These are phyloP conservation scores for Aspergillus haitiensis DNA, from an alignment of 495 filamentous ascomycete genomes.

Conservation along the genomic window DNA sequence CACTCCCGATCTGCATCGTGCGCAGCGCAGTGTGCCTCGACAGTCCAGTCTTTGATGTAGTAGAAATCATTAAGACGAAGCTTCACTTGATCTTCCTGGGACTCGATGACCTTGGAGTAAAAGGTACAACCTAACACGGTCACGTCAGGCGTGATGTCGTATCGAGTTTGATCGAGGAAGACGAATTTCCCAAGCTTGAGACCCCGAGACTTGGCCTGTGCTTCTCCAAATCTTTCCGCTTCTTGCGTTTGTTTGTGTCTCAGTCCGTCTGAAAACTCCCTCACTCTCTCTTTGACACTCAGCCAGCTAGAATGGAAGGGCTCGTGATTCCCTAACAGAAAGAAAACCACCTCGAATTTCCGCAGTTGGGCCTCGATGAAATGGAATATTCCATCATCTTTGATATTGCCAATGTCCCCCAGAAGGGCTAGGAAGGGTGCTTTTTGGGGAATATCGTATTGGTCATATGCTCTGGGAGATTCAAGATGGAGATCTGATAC, in stretches of 20 bases:
- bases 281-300: slow-evolving; percentile 25
- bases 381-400: slow-evolving; percentile 38
- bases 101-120: slow-evolving; percentile 26
- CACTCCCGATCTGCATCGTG: slow-evolving; percentile 48
- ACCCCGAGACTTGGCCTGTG: not conserved
- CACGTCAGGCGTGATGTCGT: slow-evolving; percentile 34
- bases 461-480: slow-evolving; percentile 43
- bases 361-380: slow-evolving; percentile 49
- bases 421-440: slow-evolving; percentile 56
- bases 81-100: slow-evolving; percentile 27
- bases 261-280: slow-evolving; percentile 26
- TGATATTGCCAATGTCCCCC: slow-evolving; percentile 56
- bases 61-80: slow-evolving; percentile 52
- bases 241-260: slow-evolving; percentile 4
- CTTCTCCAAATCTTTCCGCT: not conserved
- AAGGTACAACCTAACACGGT: slow-evolving; percentile 50
- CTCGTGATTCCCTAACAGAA: slow-evolving; percentile 60
- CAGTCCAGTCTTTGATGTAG: slow-evolving; percentile 46
- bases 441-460: slow-evolving; percentile 43
- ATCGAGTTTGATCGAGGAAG: slow-evolving; percentile 46
- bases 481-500: slow-evolving; percentile 61
- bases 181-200: slow-evolving; percentile 42
- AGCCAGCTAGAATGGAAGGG: slow-evolving; percentile 48
- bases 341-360: slow-evolving; percentile 49
- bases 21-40: slow-evolving; percentile 42